Evolutionary conservation across 164 flowering plant genomes (phyloP).

Genomic region (Brasenia schreberi): DNA sequence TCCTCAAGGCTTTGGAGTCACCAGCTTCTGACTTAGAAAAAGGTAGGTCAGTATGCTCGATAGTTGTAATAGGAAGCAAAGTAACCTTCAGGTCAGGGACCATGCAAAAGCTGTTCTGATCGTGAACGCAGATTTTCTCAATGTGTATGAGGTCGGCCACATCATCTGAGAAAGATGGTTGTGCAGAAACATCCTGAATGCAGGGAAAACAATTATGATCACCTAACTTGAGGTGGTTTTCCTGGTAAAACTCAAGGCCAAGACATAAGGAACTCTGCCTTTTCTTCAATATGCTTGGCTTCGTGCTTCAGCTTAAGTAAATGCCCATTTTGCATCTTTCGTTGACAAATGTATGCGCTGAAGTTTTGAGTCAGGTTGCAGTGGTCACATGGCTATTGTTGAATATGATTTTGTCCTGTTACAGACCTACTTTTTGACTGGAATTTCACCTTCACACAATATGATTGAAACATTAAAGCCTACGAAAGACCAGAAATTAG

Average conservation of each 20-base stretch:
- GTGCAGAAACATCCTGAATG: slow-evolving; percentile 37
- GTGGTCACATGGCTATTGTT: no score
- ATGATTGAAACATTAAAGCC: no score
- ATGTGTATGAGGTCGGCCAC: slow-evolving; percentile 53
- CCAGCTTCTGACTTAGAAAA: slow-evolving; percentile 5
- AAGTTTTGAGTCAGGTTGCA: no score
- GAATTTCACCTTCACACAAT: no score
- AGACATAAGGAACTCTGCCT: neutral
- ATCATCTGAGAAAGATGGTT: slow-evolving; percentile 57
- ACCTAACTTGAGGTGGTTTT: neutral
- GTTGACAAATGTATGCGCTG: no score
- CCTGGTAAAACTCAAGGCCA: neutral
- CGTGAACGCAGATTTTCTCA: slow-evolving; percentile 40
- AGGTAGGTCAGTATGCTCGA: slow-evolving; percentile 27
- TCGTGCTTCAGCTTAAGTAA: no score
- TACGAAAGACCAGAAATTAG: no score
- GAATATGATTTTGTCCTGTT: no score
- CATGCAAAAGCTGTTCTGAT: slow-evolving; percentile 53
- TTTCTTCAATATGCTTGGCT: no score
- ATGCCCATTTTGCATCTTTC: no score
- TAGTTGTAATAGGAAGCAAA: slow-evolving; percentile 25
- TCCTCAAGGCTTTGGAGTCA: slow-evolving; percentile 19
- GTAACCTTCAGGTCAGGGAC: slow-evolving; percentile 43
- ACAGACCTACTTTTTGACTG: no score
- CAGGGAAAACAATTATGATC: neutral